A percentile compares a stretch with the other conserved stretches of the same genome.
Evolutionary conservation across 2,329 filamentous ascomycete species (phyloP).

Genomic region (Allantophomopsis lycopodina): DNA sequence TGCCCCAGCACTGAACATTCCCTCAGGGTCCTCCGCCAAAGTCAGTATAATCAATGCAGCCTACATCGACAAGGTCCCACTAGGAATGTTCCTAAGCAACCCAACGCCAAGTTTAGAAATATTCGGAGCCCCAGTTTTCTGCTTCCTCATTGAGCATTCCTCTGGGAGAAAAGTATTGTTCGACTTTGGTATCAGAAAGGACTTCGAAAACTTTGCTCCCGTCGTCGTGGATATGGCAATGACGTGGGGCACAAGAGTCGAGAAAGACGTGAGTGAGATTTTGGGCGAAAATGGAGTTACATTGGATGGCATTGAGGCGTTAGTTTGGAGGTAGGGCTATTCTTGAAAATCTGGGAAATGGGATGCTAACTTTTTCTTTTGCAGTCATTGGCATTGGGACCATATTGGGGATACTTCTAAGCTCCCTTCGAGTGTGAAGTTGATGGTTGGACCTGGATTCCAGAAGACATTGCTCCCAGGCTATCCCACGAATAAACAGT

Average conservation of each 20-base stretch:
- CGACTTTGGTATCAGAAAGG: slow-evolving; percentile 17
- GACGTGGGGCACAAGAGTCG: slow-evolving; percentile 10
- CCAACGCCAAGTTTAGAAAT: too few relatives aligned
- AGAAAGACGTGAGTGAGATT: slow-evolving; percentile 18
- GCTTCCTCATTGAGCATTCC: slow-evolving; percentile 7
- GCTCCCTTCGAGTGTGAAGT: slow-evolving; percentile 28
- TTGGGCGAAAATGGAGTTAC: slow-evolving; percentile 19
- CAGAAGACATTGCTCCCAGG: slow-evolving; percentile 28
- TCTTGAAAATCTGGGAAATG: too few relatives aligned
- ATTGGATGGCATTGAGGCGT: slow-evolving; percentile 18
- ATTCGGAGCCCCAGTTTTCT: slow-evolving; percentile 1
- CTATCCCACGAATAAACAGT: slow-evolving; percentile 21
- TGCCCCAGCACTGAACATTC: too few relatives aligned
- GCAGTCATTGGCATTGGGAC: slow-evolving; percentile 32
- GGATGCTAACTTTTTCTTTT: too few relatives aligned
- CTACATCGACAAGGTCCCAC: too few relatives aligned
- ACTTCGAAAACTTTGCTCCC: slow-evolving; percentile 16
- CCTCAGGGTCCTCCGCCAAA: too few relatives aligned
- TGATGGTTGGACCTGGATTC: slow-evolving; percentile 38
- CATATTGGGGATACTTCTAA: slow-evolving; percentile 33
- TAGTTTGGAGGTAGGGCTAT: slow-evolving; percentile 15
- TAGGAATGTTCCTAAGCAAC: too few relatives aligned
- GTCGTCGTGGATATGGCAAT: slow-evolving; percentile 8
- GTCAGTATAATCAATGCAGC: too few relatives aligned
- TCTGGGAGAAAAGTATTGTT: slow-evolving; percentile 13